phyloP scores from a whole-genome alignment of 371 early-diverging fungal genomes.

The Mucor mucedo region DNA sequence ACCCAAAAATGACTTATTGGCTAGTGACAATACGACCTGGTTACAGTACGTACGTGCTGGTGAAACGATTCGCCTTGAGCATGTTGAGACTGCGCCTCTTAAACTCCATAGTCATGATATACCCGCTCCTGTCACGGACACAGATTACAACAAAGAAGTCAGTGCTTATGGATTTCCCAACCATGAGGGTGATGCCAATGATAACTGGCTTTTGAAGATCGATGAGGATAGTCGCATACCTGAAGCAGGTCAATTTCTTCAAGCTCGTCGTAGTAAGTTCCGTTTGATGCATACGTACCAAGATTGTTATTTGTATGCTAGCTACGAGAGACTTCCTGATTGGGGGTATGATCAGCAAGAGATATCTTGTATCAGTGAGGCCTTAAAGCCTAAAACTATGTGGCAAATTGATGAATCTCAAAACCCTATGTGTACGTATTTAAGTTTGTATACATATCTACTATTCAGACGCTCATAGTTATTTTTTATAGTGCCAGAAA shows the following conservation, averaged over 20 bases:
- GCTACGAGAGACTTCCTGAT: conserved; percentile 82
- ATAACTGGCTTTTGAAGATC: conserved; percentile 77
- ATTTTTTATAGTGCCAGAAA: conserved; percentile 32
- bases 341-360: conserved; percentile 98
- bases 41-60: conserved; percentile 58
- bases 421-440: conserved; percentile 28
- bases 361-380: conserved; percentile 81
- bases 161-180: conserved; percentile 67
- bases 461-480: neutral
- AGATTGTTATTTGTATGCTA: conserved; percentile 81
- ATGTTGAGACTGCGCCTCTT: conserved; percentile 52
- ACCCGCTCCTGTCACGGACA: conserved; percentile 81
- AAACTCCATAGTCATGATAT: conserved; percentile 53
- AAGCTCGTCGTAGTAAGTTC: conserved; percentile 70
- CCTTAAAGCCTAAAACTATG: conserved; percentile 63
- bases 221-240: conserved; percentile 52
- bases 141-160: conserved; percentile 90
- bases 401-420: conserved; percentile 68
- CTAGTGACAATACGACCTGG: conserved; percentile 45
- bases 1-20: conserved; percentile 25
- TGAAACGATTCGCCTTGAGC: conserved; percentile 64
- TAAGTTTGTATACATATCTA: neutral
- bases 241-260: conserved; percentile 55
- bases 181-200: conserved; percentile 61
- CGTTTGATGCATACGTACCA: conserved; percentile 76